Percentiles rank a stretch among this genome's conserved stretches.
Evolutionary conservation across 2,329 filamentous ascomycete genomes (phyloP).

Genomic region (Ceratocystis huliohia): DNA sequence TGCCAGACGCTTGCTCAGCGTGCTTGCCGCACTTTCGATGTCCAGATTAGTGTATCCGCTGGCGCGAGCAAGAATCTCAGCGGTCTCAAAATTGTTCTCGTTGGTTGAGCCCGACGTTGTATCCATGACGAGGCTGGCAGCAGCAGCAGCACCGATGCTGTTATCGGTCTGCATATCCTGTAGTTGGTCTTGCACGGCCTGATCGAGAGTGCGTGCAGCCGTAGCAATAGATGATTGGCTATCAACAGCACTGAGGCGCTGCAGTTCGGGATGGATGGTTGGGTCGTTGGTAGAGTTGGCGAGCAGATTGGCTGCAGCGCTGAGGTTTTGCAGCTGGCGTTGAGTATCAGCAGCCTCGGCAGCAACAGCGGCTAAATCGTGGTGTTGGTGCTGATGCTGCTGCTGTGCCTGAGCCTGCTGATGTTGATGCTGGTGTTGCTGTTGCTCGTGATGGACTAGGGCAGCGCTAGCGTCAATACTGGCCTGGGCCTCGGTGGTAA

Average conservation of each 20-base stretch:
- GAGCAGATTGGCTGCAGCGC: conserved; percentile 26
- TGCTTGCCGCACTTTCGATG: conserved; percentile 35
- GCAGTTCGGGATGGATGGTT: conserved; percentile 25
- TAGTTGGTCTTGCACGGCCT: conserved; percentile 23
- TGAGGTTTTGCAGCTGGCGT: conserved; percentile 21
- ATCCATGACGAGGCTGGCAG: conserved; percentile 16
- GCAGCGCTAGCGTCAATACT: neutral
- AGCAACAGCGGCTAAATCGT: conserved; percentile 15
- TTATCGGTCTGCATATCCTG: conserved; percentile 21
- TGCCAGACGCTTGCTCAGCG: conserved; percentile 42
- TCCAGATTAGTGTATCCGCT: conserved; percentile 37
- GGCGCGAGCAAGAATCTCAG: conserved; percentile 36
- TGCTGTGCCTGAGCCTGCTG: conserved; percentile 18
- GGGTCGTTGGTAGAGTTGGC: conserved; percentile 25
- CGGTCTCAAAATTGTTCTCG: conserved; percentile 27
- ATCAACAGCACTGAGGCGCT: conserved; percentile 23
- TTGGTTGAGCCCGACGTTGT: conserved; percentile 7
- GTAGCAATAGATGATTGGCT: neutral
- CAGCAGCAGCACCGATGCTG: conserved; percentile 16
- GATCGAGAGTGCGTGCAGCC: conserved; percentile 18
- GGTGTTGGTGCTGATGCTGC: conserved; percentile 21
- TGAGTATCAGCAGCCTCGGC: conserved; percentile 20
- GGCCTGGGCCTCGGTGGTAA: neutral
- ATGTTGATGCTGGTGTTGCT: conserved; percentile 16
- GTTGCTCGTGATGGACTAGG: conserved; percentile 10